These are phyloP conservation scores for Chiua virens DNA, from an alignment of 768 basidiomycete genomes.

Conservation along the genomic window DNA sequence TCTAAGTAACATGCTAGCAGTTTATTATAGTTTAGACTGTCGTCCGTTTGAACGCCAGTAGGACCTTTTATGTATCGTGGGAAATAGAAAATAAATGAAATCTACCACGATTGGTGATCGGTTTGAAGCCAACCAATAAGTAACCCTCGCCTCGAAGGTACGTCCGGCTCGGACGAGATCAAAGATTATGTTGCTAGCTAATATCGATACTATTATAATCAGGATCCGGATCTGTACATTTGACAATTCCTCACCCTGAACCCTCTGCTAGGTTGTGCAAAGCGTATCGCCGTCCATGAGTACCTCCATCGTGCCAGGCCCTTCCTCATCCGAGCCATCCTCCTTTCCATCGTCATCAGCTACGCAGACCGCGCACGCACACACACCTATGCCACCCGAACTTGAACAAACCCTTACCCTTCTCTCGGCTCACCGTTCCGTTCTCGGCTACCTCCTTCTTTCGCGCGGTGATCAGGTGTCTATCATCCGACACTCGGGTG, in stretches of 20 bases:
- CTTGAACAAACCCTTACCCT: conserved; percentile 77
- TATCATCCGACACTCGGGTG: conserved; percentile 83
- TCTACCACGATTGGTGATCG: no score
- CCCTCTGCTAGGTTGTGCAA: conserved; percentile 13
- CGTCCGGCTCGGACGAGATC: no score
- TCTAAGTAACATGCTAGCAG: no score
- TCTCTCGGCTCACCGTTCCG: conserved; percentile 79
- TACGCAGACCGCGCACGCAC: conserved; percentile 14
- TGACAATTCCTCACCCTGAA: conserved; percentile 9
- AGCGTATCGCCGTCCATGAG: conserved; percentile 12
- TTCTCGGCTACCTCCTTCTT: conserved; percentile 84
- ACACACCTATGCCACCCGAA: conserved; percentile 59
- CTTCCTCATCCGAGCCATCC: conserved; percentile 5
- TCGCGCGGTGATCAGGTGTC: conserved; percentile 69
- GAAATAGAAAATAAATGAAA: no score
- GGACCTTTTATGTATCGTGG: no score
- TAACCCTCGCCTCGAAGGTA: no score
- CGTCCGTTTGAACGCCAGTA: no score
- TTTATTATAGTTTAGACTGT: no score
- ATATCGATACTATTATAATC: no score
- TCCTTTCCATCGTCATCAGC: conserved; percentile 6
- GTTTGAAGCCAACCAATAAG: no score
- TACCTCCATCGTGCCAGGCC: conserved; percentile 12
- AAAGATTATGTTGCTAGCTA: no score
- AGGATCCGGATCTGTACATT: no score